Conservation (phyloP, 257 asterid genomes). For the Gynochthodes officinalis region DNA sequence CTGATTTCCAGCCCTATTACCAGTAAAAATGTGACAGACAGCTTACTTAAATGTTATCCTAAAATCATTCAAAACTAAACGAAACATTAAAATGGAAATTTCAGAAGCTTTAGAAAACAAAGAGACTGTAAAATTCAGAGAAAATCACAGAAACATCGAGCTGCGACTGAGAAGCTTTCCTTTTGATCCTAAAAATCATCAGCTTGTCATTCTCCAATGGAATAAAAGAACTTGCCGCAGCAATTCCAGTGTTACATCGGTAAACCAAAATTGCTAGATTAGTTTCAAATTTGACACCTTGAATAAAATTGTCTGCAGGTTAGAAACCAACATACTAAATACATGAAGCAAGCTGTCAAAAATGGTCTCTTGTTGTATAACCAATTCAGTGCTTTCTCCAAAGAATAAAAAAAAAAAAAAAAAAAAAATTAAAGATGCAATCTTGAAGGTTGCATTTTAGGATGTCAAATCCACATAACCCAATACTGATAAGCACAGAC, state of each 20-base stretch:
- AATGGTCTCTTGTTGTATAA: background rate
- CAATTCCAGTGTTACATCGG: background rate
- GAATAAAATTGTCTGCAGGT: background rate
- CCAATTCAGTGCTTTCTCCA: no score
- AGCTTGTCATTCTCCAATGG: conserved; percentile 43
- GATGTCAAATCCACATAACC: background rate
- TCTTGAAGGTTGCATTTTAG: background rate
- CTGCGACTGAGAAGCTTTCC: conserved; percentile 54
- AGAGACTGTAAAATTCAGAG: background rate
- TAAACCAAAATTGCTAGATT: background rate
- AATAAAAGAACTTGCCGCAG: conserved; percentile 32
- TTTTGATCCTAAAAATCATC: conserved; percentile 83
- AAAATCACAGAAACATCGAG: conserved; percentile 73
- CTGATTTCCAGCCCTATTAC: conserved; percentile 78
- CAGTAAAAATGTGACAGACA: background rate
- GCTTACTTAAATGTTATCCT: no score
- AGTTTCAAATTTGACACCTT: background rate
- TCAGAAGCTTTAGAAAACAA: background rate
- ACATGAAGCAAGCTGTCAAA: background rate
- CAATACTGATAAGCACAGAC: background rate
- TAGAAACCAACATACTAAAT: background rate
- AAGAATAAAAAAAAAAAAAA: no score
- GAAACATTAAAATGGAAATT: background rate
- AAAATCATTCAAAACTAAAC: background rate
- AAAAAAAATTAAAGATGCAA: background rate